Evolutionary conservation across 495 filamentous ascomycete species (phyloP).

Genomic region (Cladorrhinum samala): DNA sequence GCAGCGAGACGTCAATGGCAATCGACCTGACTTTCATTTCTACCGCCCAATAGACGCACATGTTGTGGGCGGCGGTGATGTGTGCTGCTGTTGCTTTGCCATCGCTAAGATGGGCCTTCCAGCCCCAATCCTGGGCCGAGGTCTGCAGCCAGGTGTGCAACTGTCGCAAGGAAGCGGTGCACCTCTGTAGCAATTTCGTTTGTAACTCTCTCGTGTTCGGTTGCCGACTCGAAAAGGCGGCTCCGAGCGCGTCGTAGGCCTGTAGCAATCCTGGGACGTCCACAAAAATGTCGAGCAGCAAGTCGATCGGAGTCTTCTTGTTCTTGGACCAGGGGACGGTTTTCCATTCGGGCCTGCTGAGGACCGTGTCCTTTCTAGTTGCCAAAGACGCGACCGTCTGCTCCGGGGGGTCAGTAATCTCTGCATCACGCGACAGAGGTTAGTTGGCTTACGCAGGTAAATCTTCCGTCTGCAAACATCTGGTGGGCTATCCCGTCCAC

Average conservation of each 20-base stretch:
- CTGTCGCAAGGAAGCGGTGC: neutral
- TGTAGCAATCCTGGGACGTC: conserved; percentile 1
- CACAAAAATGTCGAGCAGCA: conserved; percentile 10
- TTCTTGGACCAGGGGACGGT: conserved; percentile 3
- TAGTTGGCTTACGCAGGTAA: no score
- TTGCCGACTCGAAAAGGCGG: neutral
- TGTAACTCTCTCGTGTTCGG: neutral
- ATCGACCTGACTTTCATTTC: neutral
- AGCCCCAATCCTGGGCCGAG: neutral
- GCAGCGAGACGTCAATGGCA: neutral
- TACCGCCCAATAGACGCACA: neutral
- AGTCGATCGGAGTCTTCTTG: neutral
- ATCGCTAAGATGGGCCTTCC: neutral
- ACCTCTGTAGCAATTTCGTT: neutral
- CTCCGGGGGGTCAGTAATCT: neutral
- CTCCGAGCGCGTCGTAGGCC: neutral
- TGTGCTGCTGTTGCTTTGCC: neutral
- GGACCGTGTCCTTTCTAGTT: neutral
- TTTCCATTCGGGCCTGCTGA: conserved; percentile 2
- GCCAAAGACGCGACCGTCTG: neutral
- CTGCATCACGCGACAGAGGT: neutral
- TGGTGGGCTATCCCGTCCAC: neutral
- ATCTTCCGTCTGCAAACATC: neutral
- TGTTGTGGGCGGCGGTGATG: neutral
- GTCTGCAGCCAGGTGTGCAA: neutral